Conservation (phyloP, 331 rosid genomes). For the Arachis monticola region DNA sequence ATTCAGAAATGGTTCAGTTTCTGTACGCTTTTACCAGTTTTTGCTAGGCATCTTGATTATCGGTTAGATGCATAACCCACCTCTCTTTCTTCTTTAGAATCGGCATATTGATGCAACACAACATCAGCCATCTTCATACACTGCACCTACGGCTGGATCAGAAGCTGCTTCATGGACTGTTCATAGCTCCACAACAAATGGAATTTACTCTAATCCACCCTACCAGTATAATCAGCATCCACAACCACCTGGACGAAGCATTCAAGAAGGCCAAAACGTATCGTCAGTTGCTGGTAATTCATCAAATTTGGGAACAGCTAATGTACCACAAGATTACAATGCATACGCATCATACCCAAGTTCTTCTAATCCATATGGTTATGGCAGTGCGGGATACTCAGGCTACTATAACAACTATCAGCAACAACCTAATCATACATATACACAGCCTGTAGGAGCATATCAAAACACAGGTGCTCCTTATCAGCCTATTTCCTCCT, state of each 20-base stretch:
- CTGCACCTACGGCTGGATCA: slow-evolving; percentile 59
- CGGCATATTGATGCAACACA: slow-evolving; percentile 65
- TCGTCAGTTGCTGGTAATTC: slow-evolving; percentile 80
- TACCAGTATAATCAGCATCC: slow-evolving; percentile 76
- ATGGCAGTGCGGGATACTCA: slow-evolving; percentile 83
- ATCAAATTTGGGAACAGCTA: slow-evolving; percentile 86
- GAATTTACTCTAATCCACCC: slow-evolving; percentile 63
- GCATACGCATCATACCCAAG: slow-evolving; percentile 81
- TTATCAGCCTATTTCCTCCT: slow-evolving; percentile 99
- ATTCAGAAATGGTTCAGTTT: slow-evolving; percentile 2
- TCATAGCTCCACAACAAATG: slow-evolving; percentile 66
- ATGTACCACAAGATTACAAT: slow-evolving; percentile 85
- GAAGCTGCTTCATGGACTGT: slow-evolving; percentile 70
- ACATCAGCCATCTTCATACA: slow-evolving; percentile 55
- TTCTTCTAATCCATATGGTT: slow-evolving; percentile 86
- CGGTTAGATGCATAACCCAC: slow-evolving; percentile 12
- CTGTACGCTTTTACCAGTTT: not conserved
- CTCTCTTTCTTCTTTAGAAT: slow-evolving; percentile 52
- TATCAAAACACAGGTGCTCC: slow-evolving; percentile 99
- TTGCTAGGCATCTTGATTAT: slow-evolving; percentile 18
- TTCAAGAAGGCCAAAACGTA: slow-evolving; percentile 65
- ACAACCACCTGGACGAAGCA: slow-evolving; percentile 68
- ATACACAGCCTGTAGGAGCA: slow-evolving; percentile 97
- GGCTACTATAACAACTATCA: slow-evolving; percentile 87
- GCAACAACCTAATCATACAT: slow-evolving; percentile 88